Evolutionary conservation across 1,284 basidiomycete species (phyloP).

Genomic region (Peniophora sp.): DNA sequence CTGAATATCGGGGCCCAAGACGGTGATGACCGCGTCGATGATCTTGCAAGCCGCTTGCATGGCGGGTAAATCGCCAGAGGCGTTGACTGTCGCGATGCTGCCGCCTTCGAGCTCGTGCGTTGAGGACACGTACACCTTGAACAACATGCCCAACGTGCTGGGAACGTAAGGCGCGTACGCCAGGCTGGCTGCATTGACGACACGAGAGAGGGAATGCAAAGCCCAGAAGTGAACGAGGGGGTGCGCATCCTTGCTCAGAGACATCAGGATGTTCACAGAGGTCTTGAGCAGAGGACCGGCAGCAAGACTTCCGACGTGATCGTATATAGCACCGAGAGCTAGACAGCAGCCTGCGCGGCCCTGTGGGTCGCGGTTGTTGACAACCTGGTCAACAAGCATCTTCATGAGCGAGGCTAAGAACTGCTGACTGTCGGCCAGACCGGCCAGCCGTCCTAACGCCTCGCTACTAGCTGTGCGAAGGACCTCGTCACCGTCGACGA

Average conservation of each 20-base stretch:
- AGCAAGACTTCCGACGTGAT: conserved; percentile 86
- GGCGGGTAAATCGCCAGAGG: conserved; percentile 85
- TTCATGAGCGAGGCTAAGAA: conserved; percentile 90
- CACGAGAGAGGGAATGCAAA: conserved; percentile 76
- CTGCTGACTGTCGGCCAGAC: conserved; percentile 68
- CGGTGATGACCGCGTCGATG: conserved; percentile 88
- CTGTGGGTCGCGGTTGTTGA: conserved; percentile 91
- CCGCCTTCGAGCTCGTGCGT: conserved; percentile 95
- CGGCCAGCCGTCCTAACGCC: conserved; percentile 82
- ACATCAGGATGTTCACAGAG: conserved; percentile 93
- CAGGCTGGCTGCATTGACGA: conserved; percentile 89
- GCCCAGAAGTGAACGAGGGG: conserved; percentile 95
- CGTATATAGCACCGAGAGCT: conserved; percentile 92
- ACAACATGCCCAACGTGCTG: conserved; percentile 84
- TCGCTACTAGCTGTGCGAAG: conserved; percentile 83
- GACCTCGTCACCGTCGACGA: conserved; percentile 76
- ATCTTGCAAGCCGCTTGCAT: conserved; percentile 91
- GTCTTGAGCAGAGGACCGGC: conserved; percentile 95
- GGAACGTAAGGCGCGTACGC: conserved; percentile 88
- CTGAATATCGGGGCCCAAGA: conserved; percentile 93
- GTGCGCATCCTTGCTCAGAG: conserved; percentile 92
- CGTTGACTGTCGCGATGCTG: conserved; percentile 73
- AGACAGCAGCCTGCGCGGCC: conserved; percentile 91
- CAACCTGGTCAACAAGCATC: conserved; percentile 91
- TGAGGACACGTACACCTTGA: conserved; percentile 87